Base-by-base conservation (phyloP, 1,284 basidiomycete species). In the Trichosporon sp. region DNA sequence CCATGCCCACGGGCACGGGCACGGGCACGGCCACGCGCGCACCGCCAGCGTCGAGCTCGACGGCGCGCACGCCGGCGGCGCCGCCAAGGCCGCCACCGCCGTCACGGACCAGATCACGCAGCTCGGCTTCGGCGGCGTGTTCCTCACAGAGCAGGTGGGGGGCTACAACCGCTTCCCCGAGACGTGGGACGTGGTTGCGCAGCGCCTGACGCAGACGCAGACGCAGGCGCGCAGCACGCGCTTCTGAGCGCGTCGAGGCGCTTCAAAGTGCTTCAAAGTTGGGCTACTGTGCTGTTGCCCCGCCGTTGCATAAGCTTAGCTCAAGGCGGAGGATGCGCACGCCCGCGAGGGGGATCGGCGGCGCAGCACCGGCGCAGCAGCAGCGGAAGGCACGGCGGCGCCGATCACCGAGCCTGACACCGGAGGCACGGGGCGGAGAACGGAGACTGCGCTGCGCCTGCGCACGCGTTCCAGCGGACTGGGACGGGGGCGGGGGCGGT, bases 101-200 rank as follows among this genome's bases (percentile, higher is more conserved):
- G 23, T 68, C 12, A 31, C 32, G 13, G 60, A 56, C 15, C 42
- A 65, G 27, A 56, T 68, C 18, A n/a, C 25, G 13, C 29, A 53
- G 32, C 64, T 68, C 12, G 64, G 68, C 1, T 38, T 68, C 31
- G 64, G 64, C 21, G 68, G 68, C 1, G 12, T 65, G 15, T 68
- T 62, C 58, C 23, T 68, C 12, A 68, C 68, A 0, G 64, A 68
- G 8, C 68, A 68, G 58, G 31, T 65, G 1, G 68, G 68, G 3
- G 68, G 68, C 0, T 68, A 68, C 64, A 62, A 8, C 9, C 42
- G 56, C 27, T 68, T 64, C 64, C 68, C 68, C 2, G n/a, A 32
- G 8, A 25, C 32, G 9, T 68, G 67, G 67, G 31, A 29, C 13
- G 27, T 15, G 21, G 47, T 67, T 9, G 65, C 60, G 3, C 15